Percentiles rank a stretch among this genome's conserved stretches.
phyloP scores from a whole-genome alignment of 2,329 filamentous ascomycete species.

The Fusarium brevicatenulatum region DNA sequence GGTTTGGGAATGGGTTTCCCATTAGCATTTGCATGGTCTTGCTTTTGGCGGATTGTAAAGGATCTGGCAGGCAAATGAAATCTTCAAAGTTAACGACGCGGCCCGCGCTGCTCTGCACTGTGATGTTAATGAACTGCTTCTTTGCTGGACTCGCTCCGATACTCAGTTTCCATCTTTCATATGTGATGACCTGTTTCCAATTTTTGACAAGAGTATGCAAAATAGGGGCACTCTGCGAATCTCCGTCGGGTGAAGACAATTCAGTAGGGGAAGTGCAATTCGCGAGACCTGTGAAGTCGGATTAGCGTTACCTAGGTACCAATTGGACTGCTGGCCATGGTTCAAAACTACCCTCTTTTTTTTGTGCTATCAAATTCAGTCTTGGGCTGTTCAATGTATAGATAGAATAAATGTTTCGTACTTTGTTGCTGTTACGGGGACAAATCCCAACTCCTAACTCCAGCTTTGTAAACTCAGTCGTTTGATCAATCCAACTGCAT shows the following conservation, averaged over 20 bases:
- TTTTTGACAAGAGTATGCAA: background rate
- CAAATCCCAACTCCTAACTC: slow-evolving; percentile 6
- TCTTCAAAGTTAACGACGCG: slow-evolving; percentile 54
- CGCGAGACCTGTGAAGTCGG: too few relatives aligned
- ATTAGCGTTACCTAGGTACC: background rate
- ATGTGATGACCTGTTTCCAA: background rate
- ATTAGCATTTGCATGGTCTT: slow-evolving; percentile 64
- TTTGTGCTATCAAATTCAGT: background rate
- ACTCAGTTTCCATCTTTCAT: background rate
- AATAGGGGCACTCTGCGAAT: background rate
- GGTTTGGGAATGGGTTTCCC: slow-evolving; percentile 54
- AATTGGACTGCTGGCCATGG: background rate
- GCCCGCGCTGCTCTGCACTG: slow-evolving; percentile 34
- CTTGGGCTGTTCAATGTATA: background rate
- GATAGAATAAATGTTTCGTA: background rate
- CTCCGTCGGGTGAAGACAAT: background rate
- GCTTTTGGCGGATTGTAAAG: slow-evolving; percentile 61
- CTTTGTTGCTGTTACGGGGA: background rate
- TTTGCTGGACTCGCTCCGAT: slow-evolving; percentile 30
- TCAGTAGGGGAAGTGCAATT: background rate
- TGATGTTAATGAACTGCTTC: slow-evolving; percentile 42
- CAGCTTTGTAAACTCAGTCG: background rate
- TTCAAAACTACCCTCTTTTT: background rate
- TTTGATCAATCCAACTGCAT: background rate
- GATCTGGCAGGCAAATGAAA: slow-evolving; percentile 64